A percentile compares a stretch with the other conserved stretches of the same genome.
Conservation (phyloP, 192 early-diverging fungal species). For the Backusella psychrophila region DNA sequence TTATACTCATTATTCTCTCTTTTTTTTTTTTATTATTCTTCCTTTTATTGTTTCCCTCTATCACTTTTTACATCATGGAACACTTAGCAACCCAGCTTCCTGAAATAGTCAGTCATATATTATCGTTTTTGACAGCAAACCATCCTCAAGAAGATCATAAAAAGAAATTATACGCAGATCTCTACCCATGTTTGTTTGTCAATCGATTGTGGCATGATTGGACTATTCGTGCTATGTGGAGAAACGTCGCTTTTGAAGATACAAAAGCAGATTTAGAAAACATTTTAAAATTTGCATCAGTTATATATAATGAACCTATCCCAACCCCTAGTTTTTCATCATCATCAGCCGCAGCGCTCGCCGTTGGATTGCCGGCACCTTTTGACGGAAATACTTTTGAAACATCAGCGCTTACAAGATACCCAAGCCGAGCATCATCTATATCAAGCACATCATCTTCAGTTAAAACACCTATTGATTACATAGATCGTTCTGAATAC, state of each 20-base stretch:
- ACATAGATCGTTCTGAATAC: background rate
- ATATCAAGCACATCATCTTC: slow-evolving; percentile 6
- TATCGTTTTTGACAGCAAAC: background rate
- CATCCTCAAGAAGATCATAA: background rate
- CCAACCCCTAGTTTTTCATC: background rate
- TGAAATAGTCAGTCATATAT: slow-evolving; percentile 14
- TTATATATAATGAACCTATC: background rate
- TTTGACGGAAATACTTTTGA: background rate
- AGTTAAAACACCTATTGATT: slow-evolving; percentile 1
- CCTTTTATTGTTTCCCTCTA: slow-evolving; percentile 1
- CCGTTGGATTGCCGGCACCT: background rate
- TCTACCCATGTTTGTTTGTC: slow-evolving; percentile 27
- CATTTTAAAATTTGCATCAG: slow-evolving; percentile 17
- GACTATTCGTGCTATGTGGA: slow-evolving; percentile 29
- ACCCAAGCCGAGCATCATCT: slow-evolving; percentile 2
- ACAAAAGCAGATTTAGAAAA: slow-evolving; percentile 12
- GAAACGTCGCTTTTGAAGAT: slow-evolving; percentile 31
- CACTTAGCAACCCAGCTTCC: slow-evolving; percentile 7
- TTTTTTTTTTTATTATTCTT: background rate
- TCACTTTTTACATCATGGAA: background rate
- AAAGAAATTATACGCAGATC: background rate
- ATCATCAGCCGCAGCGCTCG: background rate
- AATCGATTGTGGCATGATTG: slow-evolving; percentile 34
- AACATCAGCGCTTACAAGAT: background rate
- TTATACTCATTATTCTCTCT: background rate